These are phyloP conservation scores for Astrothelium macrocarpum DNA, from an alignment of 495 filamentous ascomycete species.

Conservation along the genomic window DNA sequence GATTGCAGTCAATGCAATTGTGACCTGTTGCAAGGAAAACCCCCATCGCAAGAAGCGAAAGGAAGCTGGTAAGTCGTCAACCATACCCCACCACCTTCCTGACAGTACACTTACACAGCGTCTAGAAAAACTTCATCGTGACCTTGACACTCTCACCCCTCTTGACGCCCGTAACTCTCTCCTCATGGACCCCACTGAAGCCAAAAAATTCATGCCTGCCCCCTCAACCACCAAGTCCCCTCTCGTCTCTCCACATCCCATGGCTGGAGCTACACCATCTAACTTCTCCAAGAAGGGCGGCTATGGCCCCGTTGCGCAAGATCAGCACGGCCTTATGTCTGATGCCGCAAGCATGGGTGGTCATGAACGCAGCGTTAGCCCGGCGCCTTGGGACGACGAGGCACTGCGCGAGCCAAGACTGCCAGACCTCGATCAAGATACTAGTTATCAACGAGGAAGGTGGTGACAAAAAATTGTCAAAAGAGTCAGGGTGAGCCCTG, in stretches of 20 bases:
- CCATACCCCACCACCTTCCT: not conserved
- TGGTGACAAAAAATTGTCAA: not conserved
- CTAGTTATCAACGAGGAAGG: not conserved
- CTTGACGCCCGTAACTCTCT: conserved; percentile 86
- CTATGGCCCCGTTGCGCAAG: not conserved
- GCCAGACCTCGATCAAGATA: not conserved
- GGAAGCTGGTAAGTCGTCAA: conserved; percentile 59
- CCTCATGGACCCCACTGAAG: conserved; percentile 44
- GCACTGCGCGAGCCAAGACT: not conserved
- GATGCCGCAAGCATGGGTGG: not conserved
- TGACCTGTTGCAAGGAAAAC: conserved; percentile 73
- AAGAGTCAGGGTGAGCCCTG: not conserved
- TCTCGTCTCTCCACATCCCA: not conserved
- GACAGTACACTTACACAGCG: not conserved
- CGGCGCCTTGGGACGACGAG: not conserved
- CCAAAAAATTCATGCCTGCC: conserved; percentile 3
- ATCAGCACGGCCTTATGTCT: not conserved
- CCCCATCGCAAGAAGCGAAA: conserved; percentile 77
- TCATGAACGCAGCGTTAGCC: not conserved
- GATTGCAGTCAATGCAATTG: conserved; percentile 81
- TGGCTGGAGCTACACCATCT: not conserved
- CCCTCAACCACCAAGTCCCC: not conserved
- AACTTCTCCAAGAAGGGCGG: not conserved
- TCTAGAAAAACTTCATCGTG: conserved; percentile 70
- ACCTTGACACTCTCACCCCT: conserved; percentile 79